A percentile compares a stretch with the other conserved stretches of the same genome.
phyloP scores from a whole-genome alignment of 2,329 filamentous ascomycete genomes.

The Fonsecaea pedrosoi region DNA sequence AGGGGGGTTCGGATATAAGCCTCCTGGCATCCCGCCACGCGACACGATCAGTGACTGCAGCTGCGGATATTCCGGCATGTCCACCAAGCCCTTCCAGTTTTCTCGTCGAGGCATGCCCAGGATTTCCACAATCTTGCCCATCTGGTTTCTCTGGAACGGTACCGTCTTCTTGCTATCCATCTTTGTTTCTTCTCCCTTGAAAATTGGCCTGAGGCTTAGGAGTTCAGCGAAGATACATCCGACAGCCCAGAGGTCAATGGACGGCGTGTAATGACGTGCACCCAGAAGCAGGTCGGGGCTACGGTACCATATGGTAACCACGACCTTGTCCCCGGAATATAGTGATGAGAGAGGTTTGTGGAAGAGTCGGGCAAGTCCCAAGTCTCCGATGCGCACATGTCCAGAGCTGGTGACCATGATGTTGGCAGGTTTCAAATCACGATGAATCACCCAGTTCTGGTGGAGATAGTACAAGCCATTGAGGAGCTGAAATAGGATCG shows the following conservation, averaged over 20 bases:
- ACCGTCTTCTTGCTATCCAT: conserved; percentile 99
- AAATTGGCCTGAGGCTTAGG: conserved; percentile 87
- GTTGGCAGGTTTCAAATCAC: conserved; percentile 96
- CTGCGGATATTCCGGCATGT: conserved; percentile 86
- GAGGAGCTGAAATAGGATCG: conserved; percentile 92
- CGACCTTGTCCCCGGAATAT: conserved; percentile 94
- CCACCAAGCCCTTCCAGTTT: conserved; percentile 80
- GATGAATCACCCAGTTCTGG: conserved; percentile 94
- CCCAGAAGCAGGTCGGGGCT: conserved; percentile 92
- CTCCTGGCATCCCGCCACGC: conserved; percentile 46
- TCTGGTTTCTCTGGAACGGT: conserved; percentile 96
- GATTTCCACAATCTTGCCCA: conserved; percentile 98
- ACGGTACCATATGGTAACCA: conserved; percentile 99
- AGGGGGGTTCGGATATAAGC: conserved; percentile 43
- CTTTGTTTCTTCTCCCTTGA: conserved; percentile 98
- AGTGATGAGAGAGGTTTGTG: conserved; percentile 91
- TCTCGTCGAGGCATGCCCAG: conserved; percentile 90
- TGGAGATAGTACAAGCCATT: conserved; percentile 95
- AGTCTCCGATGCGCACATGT: conserved; percentile 91
- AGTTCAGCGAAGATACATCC: conserved; percentile 98
- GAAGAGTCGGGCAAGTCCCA: conserved; percentile 90
- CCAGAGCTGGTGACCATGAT: conserved; percentile 95
- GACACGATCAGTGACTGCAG: conserved; percentile 61
- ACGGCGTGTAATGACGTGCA: conserved; percentile 93
- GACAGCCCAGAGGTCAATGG: conserved; percentile 96